Conservation (phyloP, 1,284 basidiomycete species). For the Trametes pubescens region DNA sequence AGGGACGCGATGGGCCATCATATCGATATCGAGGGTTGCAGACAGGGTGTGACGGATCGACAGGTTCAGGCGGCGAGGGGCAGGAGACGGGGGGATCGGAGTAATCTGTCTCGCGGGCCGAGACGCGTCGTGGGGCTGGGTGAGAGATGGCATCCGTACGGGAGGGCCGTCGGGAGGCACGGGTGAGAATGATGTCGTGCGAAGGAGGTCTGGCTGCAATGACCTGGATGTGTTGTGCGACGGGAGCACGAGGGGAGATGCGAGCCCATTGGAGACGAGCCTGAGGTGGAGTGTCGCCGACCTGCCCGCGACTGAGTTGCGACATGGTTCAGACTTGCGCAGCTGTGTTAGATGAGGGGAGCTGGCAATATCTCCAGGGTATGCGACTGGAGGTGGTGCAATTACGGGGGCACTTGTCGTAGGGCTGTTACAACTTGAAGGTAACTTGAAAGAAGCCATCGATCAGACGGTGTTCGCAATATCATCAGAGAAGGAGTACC, state of each 20-base stretch:
- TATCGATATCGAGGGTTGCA: slow-evolving; percentile 6
- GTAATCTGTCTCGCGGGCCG: slow-evolving; percentile 16
- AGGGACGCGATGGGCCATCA: background rate
- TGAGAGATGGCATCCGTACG: slow-evolving; percentile 24
- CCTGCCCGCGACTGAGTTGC: background rate
- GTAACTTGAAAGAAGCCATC: background rate
- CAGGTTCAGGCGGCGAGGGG: slow-evolving; percentile 9
- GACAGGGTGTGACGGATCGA: slow-evolving; percentile 21
- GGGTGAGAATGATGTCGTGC: background rate
- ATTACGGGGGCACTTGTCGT: slow-evolving; percentile 6
- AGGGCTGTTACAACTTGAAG: background rate
- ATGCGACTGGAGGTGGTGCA: background rate
- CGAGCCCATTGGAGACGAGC: background rate
- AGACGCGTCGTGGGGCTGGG: slow-evolving; percentile 16
- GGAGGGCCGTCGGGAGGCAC: slow-evolving; percentile 11
- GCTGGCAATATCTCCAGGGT: background rate
- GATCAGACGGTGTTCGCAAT: slow-evolving; percentile 2
- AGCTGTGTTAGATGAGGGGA: slow-evolving; percentile 6
- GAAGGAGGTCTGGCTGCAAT: slow-evolving; percentile 5
- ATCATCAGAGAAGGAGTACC: slow-evolving; percentile 1
- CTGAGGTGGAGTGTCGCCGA: slow-evolving; percentile 4
- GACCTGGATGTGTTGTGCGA: background rate
- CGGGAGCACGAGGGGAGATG: slow-evolving; percentile 2
- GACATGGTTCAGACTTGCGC: slow-evolving; percentile 1
- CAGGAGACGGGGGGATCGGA: background rate